phyloP scores from a whole-genome alignment of 192 early-diverging fungal genomes.

The Coemansia sp. region DNA sequence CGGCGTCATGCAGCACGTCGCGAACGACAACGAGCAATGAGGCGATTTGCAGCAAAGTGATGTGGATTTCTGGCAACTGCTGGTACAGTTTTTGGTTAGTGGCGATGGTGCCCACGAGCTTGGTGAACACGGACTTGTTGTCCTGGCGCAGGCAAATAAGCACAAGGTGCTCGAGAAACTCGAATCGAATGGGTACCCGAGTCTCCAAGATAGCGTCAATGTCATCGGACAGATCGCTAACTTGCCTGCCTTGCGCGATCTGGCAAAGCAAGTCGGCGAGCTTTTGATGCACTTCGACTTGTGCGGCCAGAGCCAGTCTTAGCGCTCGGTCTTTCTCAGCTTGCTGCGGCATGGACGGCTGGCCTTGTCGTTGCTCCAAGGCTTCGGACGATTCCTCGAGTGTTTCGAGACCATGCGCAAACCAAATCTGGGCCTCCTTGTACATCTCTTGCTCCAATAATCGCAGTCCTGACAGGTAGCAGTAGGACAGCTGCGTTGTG shows the following conservation, averaged over 20 bases:
- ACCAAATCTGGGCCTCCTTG: slow-evolving; percentile 28
- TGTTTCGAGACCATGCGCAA: slow-evolving; percentile 10
- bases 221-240: slow-evolving; percentile 8
- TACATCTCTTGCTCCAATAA: slow-evolving; percentile 27
- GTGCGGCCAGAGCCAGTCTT: slow-evolving; percentile 7
- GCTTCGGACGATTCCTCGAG: background rate
- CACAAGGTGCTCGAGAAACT: slow-evolving; percentile 35
- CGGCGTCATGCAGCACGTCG: slow-evolving; percentile 14
- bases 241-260: slow-evolving; percentile 4
- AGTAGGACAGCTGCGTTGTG: slow-evolving; percentile 16
- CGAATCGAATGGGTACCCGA: slow-evolving; percentile 30
- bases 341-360: slow-evolving; percentile 12
- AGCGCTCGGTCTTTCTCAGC: slow-evolving; percentile 35
- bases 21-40: slow-evolving; percentile 27
- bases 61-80: slow-evolving; percentile 39
- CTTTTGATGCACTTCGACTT: slow-evolving; percentile 18
- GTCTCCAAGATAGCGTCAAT: slow-evolving; percentile 19
- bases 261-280: slow-evolving; percentile 18
- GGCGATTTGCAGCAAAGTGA: slow-evolving; percentile 31
- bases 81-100: slow-evolving; percentile 36
- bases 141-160: slow-evolving; percentile 21
- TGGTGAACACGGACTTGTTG: slow-evolving; percentile 16
- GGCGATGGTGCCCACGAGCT: slow-evolving; percentile 20
- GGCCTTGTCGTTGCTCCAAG: background rate
- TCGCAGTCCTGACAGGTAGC: slow-evolving; percentile 40